Conservation (phyloP, 176 grass and related monocot species). For the Melocanna baccifera region DNA sequence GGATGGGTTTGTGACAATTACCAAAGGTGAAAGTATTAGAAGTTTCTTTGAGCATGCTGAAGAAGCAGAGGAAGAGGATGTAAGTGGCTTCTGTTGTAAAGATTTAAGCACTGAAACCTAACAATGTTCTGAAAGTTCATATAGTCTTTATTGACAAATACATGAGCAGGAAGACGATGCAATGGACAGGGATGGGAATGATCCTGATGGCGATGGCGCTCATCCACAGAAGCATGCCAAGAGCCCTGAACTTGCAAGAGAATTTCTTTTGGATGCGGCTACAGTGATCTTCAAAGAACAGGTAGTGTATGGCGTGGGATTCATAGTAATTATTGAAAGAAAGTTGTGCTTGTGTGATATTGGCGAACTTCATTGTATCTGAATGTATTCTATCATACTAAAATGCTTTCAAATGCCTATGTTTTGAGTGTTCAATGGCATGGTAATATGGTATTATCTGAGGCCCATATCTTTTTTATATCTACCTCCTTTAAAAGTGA, state of each 20-base stretch:
- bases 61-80: constrained; percentile 95
- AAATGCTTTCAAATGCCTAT: background rate
- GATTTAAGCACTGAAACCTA: background rate
- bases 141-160: constrained; percentile 7
- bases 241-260: constrained; percentile 94
- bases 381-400: background rate
- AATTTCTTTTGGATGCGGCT: constrained; percentile 92
- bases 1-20: constrained; percentile 80
- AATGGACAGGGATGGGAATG: constrained; percentile 80
- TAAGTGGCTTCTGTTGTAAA: constrained; percentile 41
- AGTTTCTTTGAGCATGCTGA: constrained; percentile 90
- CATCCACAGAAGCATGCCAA: constrained; percentile 92
- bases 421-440: background rate
- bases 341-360: background rate
- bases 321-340: background rate
- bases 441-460: background rate
- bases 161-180: constrained; percentile 74
- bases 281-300: constrained; percentile 93
- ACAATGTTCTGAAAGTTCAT: constrained; percentile 19
- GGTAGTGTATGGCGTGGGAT: constrained; percentile 27
- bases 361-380: background rate
- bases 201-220: constrained; percentile 58
- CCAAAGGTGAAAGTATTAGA: constrained; percentile 62
- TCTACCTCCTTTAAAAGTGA: background rate
- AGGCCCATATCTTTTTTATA: background rate